A percentile compares a stretch with the other conserved stretches of the same genome.
Conservation (phyloP, 768 basidiomycete species). For the Candolleomyces eurysporus region DNA sequence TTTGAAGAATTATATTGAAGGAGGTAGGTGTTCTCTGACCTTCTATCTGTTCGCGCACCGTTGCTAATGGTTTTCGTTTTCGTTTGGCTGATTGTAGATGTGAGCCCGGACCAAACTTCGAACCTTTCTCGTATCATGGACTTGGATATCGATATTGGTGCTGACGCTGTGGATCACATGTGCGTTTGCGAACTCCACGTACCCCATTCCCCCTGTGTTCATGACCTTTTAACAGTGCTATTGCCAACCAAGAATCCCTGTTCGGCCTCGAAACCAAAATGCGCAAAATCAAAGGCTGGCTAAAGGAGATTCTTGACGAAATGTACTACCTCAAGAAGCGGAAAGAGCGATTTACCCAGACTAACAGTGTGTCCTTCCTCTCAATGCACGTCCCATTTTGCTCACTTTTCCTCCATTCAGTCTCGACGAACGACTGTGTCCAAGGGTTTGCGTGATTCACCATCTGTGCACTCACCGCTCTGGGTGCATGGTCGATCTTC, state of each 20-base stretch:
- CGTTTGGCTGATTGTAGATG: conserved; percentile 31
- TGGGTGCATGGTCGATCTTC: conserved; percentile 94
- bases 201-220: neutral
- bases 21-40: conserved; percentile 49
- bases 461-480: conserved; percentile 67
- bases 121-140: conserved; percentile 73
- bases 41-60: neutral
- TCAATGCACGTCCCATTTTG: neutral
- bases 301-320: conserved; percentile 94
- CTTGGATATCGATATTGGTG: conserved; percentile 95
- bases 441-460: conserved; percentile 95
- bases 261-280: conserved; percentile 97
- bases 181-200: conserved; percentile 35
- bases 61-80: too few relatives aligned
- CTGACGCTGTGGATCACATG: conserved; percentile 99
- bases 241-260: conserved; percentile 96
- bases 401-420: conserved; percentile 45
- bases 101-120: conserved; percentile 42
- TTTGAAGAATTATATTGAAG: conserved; percentile 77
- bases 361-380: conserved; percentile 69
- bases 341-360: conserved; percentile 86
- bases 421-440: conserved; percentile 88
- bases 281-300: conserved; percentile 93
- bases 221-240: conserved; percentile 58
- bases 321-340: conserved; percentile 85